Evolutionary conservation across 305 asterid genomes (phyloP).

Genomic region (Fraxinus dipetala): DNA sequence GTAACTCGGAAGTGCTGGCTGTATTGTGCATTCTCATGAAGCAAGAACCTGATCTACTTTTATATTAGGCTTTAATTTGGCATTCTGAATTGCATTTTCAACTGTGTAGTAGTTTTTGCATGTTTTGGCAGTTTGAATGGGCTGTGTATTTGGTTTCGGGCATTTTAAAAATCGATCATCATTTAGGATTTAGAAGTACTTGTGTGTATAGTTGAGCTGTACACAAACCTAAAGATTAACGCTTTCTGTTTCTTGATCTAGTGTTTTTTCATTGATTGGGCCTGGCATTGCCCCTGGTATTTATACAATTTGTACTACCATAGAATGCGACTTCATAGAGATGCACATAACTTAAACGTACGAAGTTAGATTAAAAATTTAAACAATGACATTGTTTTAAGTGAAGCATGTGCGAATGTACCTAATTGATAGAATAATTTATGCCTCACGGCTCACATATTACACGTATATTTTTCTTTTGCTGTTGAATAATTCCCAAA

Average conservation of each 20-base stretch:
- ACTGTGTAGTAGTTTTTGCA: neutral
- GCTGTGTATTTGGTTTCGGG: neutral
- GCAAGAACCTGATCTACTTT: neutral
- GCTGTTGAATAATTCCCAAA: neutral
- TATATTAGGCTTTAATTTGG: neutral
- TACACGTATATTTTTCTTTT: neutral
- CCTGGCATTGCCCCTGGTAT: neutral
- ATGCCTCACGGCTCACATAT: neutral
- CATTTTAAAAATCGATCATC: neutral
- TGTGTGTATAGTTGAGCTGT: neutral
- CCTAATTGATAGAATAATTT: neutral
- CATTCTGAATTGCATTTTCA: neutral
- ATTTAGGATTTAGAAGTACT: neutral
- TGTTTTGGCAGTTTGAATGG: neutral
- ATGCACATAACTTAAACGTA: neutral
- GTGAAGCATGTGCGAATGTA: neutral
- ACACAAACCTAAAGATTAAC: neutral
- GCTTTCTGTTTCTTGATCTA: neutral
- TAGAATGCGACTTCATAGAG: neutral
- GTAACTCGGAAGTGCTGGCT: neutral
- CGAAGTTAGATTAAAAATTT: neutral
- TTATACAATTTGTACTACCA: neutral
- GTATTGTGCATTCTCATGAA: neutral
- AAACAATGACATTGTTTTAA: neutral
- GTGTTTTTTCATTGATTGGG: neutral